Base-by-base conservation (phyloP, 306 rosid species). In the Gillenia trifoliata region DNA sequence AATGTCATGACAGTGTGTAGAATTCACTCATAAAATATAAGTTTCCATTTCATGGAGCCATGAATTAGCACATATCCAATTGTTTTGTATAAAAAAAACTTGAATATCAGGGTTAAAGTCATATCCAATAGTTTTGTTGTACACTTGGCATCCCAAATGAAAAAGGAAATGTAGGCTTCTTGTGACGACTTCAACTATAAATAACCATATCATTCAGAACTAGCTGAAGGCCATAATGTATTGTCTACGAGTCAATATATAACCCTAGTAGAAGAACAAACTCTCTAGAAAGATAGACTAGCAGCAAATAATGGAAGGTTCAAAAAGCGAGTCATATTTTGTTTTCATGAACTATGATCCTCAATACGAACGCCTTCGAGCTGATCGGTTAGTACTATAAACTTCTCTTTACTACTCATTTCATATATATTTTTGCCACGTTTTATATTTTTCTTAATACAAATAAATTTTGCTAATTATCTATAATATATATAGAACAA, bases 331-430 rank as follows among this genome's bases (percentile, higher is more conserved):
- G 76, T 78, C 89, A 20, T 88, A 89, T 88, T 93, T 87, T 63
- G 96, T 93, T 74, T 89, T 93, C 88, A 83, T 93, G 97, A 91
- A 76, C 85, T 91, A 86, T 29, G 98, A 93, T 89, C 93, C 93
- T 22, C 87, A 91, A 74, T 91, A 93, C 67, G 89, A 86, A 65
- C 88, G 87, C 68, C 96, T 93, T 79, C 83, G 81, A 63, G 82
- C 93, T 64, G 81, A 89, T 81, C 87, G 90, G 96, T 91, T 16
- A 78, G 87, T 82, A 11, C 23, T 11, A 19, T 54, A n/a, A 34
- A 16, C 62, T 13, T 75, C 29, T 34, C 5, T 25, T 50, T 25
- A 38, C 56, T 49, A 25, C 26, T 23, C 30, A n/a, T 38, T 10
- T 56, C 4, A 36, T 36, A 8, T 36, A 36, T 36, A 36, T 8